Conservation (phyloP, 768 basidiomycete genomes). For the Gyrodon lividus region DNA sequence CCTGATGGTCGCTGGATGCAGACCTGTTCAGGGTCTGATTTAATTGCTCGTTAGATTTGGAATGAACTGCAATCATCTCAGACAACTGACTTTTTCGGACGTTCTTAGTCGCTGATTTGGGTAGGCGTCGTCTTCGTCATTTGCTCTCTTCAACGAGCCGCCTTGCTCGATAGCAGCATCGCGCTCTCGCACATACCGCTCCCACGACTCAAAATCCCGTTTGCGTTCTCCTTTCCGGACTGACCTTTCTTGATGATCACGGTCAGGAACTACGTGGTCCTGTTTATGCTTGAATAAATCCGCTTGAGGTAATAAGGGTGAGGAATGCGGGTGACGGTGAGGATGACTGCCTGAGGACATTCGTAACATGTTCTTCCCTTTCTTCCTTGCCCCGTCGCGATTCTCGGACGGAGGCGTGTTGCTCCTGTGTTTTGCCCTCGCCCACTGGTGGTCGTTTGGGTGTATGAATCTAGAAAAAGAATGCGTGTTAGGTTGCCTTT, state of each 20-base stretch:
- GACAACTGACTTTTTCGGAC: conserved; percentile 27
- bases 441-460: conserved; percentile 47
- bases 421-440: conserved; percentile 19
- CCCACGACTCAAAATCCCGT: conserved; percentile 24
- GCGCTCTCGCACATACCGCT: conserved; percentile 17
- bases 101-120: conserved; percentile 28
- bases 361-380: conserved; percentile 21
- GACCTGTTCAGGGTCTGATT: conserved; percentile 14
- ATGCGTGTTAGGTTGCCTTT: conserved; percentile 2
- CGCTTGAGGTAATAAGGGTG: conserved; percentile 43
- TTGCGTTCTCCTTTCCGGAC: conserved; percentile 21
- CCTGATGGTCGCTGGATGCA: conserved; percentile 2
- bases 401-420: conserved; percentile 19
- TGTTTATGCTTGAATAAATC: conserved; percentile 41
- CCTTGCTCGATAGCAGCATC: conserved; percentile 12
- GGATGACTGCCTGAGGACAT: conserved; percentile 19
- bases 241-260: conserved; percentile 22
- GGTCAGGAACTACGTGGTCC: conserved; percentile 21
- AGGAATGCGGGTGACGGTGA: conserved; percentile 26
- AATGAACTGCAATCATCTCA: not conserved
- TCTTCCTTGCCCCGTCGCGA: conserved; percentile 22
- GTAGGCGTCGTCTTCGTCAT: conserved; percentile 23
- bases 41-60: conserved; percentile 9
- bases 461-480: conserved; percentile 44
- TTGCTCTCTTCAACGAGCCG: conserved; percentile 25